These are phyloP conservation scores for Colletotrichum acutatum DNA, from an alignment of 2,329 filamentous ascomycete genomes.

Conservation along the genomic window DNA sequence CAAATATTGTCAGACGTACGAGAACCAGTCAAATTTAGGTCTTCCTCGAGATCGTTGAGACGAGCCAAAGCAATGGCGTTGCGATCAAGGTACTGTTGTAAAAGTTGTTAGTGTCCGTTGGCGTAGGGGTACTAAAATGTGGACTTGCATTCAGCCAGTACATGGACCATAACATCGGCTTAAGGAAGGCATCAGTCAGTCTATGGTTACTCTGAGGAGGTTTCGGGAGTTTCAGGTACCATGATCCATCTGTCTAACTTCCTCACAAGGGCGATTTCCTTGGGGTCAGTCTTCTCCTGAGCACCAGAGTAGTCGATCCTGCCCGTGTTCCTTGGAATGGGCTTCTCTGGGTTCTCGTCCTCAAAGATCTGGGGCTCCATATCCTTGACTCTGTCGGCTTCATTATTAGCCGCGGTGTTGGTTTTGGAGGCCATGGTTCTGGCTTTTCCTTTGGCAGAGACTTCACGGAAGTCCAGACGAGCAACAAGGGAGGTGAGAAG, in stretches of 20 bases:
- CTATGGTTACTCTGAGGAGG: not conserved
- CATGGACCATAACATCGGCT: conserved; percentile 38
- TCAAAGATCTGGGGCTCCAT: conserved; percentile 33
- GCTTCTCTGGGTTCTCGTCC: conserved; percentile 35
- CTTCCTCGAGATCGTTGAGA: conserved; percentile 39
- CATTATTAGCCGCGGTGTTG: not conserved
- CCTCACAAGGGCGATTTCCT: conserved; percentile 52
- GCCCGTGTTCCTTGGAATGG: conserved; percentile 34
- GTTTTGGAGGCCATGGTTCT: conserved; percentile 5
- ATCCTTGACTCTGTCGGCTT: conserved; percentile 15
- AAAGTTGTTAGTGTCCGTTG: not conserved
- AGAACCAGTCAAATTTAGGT: conserved; percentile 37
- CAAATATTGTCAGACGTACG: not conserved
- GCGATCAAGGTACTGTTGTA: conserved; percentile 29
- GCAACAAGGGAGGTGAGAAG: not conserved
- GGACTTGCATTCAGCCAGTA: conserved; percentile 38
- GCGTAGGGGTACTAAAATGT: not conserved
- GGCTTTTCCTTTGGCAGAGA: not conserved
- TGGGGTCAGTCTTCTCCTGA: conserved; percentile 52
- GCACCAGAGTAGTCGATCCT: conserved; percentile 51
- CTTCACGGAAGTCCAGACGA: not conserved
- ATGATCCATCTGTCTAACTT: conserved; percentile 54
- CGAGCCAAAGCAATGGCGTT: conserved; percentile 38
- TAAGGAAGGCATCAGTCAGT: not conserved
- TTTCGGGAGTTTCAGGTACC: conserved; percentile 27